Base-by-base conservation (phyloP, 805 yeast species). In the Candida ficus region DNA sequence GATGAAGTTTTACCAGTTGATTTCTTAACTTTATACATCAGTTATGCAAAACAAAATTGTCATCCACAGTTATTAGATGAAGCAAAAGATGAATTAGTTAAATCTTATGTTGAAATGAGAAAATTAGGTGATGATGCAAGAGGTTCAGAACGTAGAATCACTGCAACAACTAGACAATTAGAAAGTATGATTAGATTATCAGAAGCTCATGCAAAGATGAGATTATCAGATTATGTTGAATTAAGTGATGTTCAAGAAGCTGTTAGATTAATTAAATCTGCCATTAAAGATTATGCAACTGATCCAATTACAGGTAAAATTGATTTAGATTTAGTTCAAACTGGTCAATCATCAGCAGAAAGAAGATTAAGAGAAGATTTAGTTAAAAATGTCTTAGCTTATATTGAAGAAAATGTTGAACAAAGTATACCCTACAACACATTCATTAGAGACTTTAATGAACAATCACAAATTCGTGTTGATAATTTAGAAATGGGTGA, bases 131-230 rank as follows among this genome's bases (percentile, higher is more conserved):
- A 93, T 56, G 98, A 89, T 58, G 75, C 83, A 6, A 71, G 96
- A 43, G 68, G 89, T 2, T 71, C 88, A 11, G 98, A 93, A 47
- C 85, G 83, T 62, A 72, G 99, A 53, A 85, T 93, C 50, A 93
- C 99, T 0, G 99, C 99, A 4, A 93, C 99, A 0, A 91, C 99
- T 2, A 78, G 99, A 65, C 99, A 93, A 62, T 70, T 93, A 42
- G 99, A 93, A 64, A 82, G 95, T 38, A 87, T 93, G 95, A 90
- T 91, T 50, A 79, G 99, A 57, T 70, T 93, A 38, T 64, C 95
- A 0, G 99, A 93, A 64, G 99, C 98, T 0, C 98, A 93, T 60
- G 99, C 99, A 2, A 90, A 89, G 64, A 86, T 93, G 95, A 78
- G 96, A 53, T 70, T 93, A 23, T 75, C 91, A 1, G 64, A 70